Percentiles rank a stretch among this genome's conserved stretches.
phyloP scores from a whole-genome alignment of 768 basidiomycete genomes.

The Leccinum broughii region DNA sequence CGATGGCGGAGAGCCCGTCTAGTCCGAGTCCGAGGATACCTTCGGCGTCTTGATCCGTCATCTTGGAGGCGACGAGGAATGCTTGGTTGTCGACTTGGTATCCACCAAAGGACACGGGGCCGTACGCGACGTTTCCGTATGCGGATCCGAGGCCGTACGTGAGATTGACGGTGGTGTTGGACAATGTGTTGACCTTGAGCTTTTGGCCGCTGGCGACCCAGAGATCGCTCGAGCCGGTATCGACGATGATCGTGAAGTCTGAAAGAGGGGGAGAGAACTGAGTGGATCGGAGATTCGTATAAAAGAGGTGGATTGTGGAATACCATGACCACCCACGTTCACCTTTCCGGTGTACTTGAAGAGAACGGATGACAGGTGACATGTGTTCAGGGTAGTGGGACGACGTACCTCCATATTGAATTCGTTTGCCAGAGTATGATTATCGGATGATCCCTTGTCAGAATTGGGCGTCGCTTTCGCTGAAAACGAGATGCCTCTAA shows the following conservation, averaged over 20 bases:
- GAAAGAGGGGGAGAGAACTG: not conserved
- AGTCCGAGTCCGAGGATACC: conserved; percentile 32
- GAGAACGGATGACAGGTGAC: not conserved
- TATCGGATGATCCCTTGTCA: conserved; percentile 22
- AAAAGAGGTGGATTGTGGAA: not conserved
- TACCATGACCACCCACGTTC: conserved; percentile 32
- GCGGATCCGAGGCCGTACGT: conserved; percentile 43
- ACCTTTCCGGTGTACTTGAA: conserved; percentile 31
- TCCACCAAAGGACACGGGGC: conserved; percentile 37
- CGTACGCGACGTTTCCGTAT: conserved; percentile 37
- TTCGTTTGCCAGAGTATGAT: conserved; percentile 27
- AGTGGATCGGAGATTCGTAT: not conserved
- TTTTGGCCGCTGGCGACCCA: conserved; percentile 25
- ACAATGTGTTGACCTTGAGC: conserved; percentile 30
- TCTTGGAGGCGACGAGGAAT: conserved; percentile 25
- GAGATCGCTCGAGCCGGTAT: conserved; percentile 34
- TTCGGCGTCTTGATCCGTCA: conserved; percentile 12
- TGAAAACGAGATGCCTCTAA: conserved; percentile 24
- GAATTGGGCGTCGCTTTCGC: conserved; percentile 17
- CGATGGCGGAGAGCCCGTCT: conserved; percentile 24
- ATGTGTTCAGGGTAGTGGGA: not conserved
- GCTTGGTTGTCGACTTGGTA: conserved; percentile 32
- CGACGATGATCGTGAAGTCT: conserved; percentile 31
- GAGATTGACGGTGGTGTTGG: conserved; percentile 31
- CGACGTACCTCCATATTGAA: conserved; percentile 30